phyloP scores from a whole-genome alignment of 176 grass and related monocot genomes.

The Bothriochloa decipiens region DNA sequence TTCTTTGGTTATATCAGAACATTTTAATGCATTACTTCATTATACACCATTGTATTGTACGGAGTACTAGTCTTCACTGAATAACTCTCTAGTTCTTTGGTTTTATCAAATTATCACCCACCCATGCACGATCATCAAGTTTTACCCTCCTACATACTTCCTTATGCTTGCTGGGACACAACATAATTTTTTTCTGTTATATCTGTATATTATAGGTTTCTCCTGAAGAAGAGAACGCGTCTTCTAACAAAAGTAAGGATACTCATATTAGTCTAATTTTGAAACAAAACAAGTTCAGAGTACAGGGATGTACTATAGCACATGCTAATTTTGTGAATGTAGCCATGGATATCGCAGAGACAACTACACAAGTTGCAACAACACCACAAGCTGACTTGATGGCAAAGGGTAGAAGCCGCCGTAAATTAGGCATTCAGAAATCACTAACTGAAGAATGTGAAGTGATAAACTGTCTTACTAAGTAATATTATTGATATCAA shows the following conservation, averaged over 20 bases:
- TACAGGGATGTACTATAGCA: constrained; percentile 52
- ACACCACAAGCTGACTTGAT: constrained; percentile 51
- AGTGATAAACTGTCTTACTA: constrained; percentile 53
- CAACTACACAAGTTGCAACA: constrained; percentile 38
- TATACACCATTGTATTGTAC: constrained; percentile 1
- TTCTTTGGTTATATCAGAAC: background rate
- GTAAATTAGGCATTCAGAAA: constrained; percentile 75
- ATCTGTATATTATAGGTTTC: constrained; percentile 62
- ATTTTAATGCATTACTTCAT: constrained; percentile 1
- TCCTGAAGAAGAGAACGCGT: constrained; percentile 73
- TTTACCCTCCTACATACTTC: constrained; percentile 10
- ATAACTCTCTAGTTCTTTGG: background rate
- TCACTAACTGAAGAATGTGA: constrained; percentile 57
- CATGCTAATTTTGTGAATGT: constrained; percentile 56
- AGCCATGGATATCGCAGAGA: constrained; percentile 48
- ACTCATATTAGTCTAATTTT: constrained; percentile 49
- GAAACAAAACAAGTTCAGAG: constrained; percentile 53
- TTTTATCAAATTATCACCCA: background rate
- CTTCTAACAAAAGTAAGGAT: constrained; percentile 60
- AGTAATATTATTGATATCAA: constrained; percentile 62
- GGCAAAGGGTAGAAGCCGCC: constrained; percentile 65
- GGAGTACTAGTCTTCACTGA: background rate
- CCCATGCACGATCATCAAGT: background rate
- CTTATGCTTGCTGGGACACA: constrained; percentile 4
- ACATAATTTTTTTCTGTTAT: constrained; percentile 27